Evolutionary conservation across 2,329 filamentous ascomycete species (phyloP).

Genomic region (Aspergillaceae sp.): DNA sequence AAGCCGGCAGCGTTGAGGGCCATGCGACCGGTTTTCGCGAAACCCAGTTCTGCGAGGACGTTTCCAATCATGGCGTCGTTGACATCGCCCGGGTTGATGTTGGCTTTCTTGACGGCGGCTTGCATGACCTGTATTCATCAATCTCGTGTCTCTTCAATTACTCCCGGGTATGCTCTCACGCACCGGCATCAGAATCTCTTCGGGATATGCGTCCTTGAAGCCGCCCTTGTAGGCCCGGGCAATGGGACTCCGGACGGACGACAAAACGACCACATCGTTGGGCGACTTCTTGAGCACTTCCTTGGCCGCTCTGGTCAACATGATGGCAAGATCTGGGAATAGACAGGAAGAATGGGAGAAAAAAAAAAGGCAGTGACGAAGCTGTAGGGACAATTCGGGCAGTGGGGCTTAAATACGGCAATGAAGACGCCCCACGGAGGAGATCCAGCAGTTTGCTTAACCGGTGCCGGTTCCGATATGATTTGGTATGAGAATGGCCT

Average conservation of each 20-base stretch:
- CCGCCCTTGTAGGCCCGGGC: conserved; percentile 80
- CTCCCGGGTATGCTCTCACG: neutral
- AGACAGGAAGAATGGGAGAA: too few species aligned
- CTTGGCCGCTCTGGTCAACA: conserved; percentile 7
- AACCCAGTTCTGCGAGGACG: conserved; percentile 58
- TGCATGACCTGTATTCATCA: neutral
- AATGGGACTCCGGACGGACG: conserved; percentile 77
- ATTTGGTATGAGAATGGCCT: too few species aligned
- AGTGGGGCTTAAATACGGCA: too few species aligned
- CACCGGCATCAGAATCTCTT: conserved; percentile 19
- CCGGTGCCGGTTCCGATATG: too few species aligned
- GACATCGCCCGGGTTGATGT: conserved; percentile 69
- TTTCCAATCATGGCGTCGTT: conserved; percentile 72
- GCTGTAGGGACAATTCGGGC: too few species aligned
- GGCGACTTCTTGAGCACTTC: conserved; percentile 55
- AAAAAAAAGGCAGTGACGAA: too few species aligned
- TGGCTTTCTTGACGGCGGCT: conserved; percentile 10
- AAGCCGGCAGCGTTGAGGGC: conserved; percentile 81
- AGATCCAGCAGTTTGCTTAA: too few species aligned
- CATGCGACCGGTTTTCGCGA: conserved; percentile 81
- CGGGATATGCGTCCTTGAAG: conserved; percentile 60
- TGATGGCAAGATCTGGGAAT: neutral
- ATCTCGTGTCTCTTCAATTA: neutral
- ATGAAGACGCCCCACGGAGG: too few species aligned
- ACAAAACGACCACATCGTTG: conserved; percentile 88